Percentiles rank a stretch among this genome's conserved stretches.
These are phyloP conservation scores for Kazachstania sp. DNA, from an alignment of 1,139 yeast genomes.

Conservation along the genomic window DNA sequence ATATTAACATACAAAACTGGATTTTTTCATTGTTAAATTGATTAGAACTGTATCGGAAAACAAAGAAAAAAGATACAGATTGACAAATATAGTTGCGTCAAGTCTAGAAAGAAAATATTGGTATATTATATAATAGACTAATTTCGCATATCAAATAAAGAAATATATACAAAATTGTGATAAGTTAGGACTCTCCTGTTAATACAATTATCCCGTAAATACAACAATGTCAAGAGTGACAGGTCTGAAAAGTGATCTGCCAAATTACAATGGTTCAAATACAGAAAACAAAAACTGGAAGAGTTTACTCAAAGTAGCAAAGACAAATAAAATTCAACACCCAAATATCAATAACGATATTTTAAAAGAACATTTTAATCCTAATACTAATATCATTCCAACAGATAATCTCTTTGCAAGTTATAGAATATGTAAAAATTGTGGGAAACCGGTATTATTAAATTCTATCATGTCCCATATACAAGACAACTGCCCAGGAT, in stretches of 20 bases:
- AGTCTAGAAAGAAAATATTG: too few relatives aligned
- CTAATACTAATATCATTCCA: conserved; percentile 26
- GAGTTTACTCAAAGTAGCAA: conserved; percentile 8
- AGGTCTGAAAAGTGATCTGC: conserved; percentile 14
- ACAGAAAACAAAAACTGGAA: conserved; percentile 11
- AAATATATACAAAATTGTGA: too few relatives aligned
- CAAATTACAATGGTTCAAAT: conserved; percentile 6
- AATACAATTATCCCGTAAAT: background rate
- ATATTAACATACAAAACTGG: too few relatives aligned
- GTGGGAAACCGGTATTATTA: conserved; percentile 49
- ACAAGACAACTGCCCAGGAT: conserved; percentile 31
- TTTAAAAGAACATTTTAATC: conserved; percentile 17
- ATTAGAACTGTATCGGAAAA: too few relatives aligned
- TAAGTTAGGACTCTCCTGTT: too few relatives aligned
- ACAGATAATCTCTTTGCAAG: conserved; percentile 39
- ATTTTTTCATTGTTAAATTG: too few relatives aligned
- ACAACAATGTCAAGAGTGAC: conserved; percentile 11
- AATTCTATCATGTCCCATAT: conserved; percentile 32
- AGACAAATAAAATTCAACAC: conserved; percentile 1
- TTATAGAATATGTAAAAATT: conserved; percentile 57
- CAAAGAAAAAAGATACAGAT: too few relatives aligned
- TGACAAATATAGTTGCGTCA: too few relatives aligned
- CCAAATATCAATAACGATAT: conserved; percentile 12
- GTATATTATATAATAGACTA: too few relatives aligned
- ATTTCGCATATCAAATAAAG: too few relatives aligned